Conservation (phyloP, 495 filamentous ascomycete species). For the Penicillium egyptiacum region DNA sequence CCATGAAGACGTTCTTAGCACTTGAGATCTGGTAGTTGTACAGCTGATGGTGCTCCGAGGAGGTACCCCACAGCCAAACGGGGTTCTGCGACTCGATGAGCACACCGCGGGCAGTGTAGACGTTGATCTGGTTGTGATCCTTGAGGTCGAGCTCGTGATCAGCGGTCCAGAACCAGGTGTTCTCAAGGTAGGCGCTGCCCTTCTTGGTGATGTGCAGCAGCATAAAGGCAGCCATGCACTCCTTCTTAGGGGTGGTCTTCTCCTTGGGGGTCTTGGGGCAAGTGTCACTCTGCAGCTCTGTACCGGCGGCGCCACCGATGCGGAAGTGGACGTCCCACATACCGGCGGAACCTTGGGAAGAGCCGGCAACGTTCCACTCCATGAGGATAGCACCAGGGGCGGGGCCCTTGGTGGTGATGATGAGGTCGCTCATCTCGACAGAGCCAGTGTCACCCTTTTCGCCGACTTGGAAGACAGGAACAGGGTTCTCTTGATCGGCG, state of each 20-base stretch:
- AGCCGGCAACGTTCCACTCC: constrained; percentile 81
- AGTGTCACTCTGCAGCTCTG: constrained; percentile 70
- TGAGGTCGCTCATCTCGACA: constrained; percentile 80
- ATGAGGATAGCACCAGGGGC: constrained; percentile 86
- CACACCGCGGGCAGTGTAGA: constrained; percentile 88
- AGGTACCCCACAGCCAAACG: constrained; percentile 70
- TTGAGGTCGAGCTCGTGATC: constrained; percentile 85
- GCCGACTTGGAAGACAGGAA: constrained; percentile 66
- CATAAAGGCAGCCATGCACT: constrained; percentile 76
- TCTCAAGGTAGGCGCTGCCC: constrained; percentile 79
- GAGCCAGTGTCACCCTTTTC: constrained; percentile 72
- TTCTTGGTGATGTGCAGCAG: constrained; percentile 74
- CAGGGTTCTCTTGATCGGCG: constrained; percentile 65
- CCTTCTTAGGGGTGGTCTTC: constrained; percentile 50
- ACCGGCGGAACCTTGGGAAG: constrained; percentile 65
- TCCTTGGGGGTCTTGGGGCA: constrained; percentile 64
- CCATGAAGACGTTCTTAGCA: constrained; percentile 81
- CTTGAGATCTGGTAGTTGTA: constrained; percentile 88
- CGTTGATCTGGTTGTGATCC: constrained; percentile 79
- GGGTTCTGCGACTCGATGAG: constrained; percentile 64
- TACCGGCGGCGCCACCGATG: constrained; percentile 77
- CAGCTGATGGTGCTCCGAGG: constrained; percentile 83
- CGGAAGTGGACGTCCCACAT: constrained; percentile 95
- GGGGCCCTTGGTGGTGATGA: constrained; percentile 60
- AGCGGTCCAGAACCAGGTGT: constrained; percentile 93